phyloP scores from a whole-genome alignment of 2,329 filamentous ascomycete genomes.

The Gnomoniopsis smithogilvyi region DNA sequence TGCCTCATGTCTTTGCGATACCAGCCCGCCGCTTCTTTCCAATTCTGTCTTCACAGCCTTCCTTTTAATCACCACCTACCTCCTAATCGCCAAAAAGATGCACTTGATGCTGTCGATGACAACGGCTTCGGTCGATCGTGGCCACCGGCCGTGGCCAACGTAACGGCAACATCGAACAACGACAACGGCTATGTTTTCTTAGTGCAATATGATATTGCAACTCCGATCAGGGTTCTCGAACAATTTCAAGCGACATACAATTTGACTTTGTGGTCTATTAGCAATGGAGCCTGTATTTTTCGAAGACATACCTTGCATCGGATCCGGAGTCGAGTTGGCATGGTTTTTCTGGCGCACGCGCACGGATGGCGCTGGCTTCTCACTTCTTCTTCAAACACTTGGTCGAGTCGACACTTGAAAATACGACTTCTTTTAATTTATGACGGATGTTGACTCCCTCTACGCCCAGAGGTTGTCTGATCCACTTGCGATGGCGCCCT shows the following conservation, averaged over 20 bases:
- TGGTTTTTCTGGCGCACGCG: constrained; percentile 12
- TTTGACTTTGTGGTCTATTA: constrained; percentile 5
- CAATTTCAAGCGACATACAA: constrained; percentile 6
- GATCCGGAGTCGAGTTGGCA: constrained; percentile 12
- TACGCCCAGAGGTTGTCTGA: constrained; percentile 8
- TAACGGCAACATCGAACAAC: background rate
- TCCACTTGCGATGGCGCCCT: constrained; percentile 18
- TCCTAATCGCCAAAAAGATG: constrained; percentile 37
- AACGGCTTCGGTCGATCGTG: constrained; percentile 17
- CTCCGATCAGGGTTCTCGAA: constrained; percentile 3
- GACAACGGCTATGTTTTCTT: background rate
- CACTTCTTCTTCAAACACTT: constrained; percentile 16
- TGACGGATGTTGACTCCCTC: constrained; percentile 17
- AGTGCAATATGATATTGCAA: background rate
- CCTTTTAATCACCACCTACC: constrained; percentile 41
- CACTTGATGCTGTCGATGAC: constrained; percentile 13
- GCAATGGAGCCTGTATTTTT: constrained; percentile 5
- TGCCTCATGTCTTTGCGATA: constrained; percentile 59
- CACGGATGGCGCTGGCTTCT: constrained; percentile 16
- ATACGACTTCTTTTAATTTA: constrained; percentile 21
- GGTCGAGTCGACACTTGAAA: constrained; percentile 18
- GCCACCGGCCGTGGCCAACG: constrained; percentile 18
- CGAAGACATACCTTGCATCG: constrained; percentile 8
- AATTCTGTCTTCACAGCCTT: constrained; percentile 37
- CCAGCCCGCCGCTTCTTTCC: constrained; percentile 53